Conservation (phyloP, 176 grass and related monocot genomes). For the Aegilops longissima region DNA sequence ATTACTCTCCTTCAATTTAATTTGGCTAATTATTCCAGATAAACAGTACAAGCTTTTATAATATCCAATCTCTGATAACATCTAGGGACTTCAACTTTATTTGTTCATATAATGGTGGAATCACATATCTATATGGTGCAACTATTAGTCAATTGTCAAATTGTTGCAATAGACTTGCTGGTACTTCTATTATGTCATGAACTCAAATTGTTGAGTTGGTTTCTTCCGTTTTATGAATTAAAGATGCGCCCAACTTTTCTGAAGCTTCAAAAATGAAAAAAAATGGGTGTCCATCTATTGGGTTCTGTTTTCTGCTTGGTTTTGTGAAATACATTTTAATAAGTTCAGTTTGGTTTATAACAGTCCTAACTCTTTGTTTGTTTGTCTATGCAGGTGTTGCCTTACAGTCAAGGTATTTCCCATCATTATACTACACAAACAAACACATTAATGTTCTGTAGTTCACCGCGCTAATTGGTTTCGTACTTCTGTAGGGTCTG, state of each 20-base stretch:
- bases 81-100: not conserved
- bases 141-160: not conserved
- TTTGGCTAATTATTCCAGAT: not conserved
- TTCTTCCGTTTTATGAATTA: not conserved
- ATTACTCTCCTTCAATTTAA: constrained; percentile 1
- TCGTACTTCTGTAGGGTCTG: constrained; percentile 59
- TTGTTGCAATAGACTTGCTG: not conserved
- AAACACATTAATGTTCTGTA: not conserved
- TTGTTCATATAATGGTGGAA: not conserved
- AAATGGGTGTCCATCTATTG: not conserved
- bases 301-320: not conserved
- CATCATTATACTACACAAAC: not conserved
- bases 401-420: constrained; percentile 92
- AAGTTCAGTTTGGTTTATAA: not conserved
- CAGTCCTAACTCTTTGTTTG: constrained; percentile 6
- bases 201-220: not conserved
- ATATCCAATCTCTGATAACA: not conserved
- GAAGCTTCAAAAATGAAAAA: not conserved
- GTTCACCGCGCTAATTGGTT: not conserved
- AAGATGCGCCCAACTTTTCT: not conserved
- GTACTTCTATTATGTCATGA: not conserved
- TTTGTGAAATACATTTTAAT: not conserved
- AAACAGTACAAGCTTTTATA: not conserved
- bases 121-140: not conserved
- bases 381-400: constrained; percentile 69